Percentiles rank a stretch among this genome's conserved stretches.
Conservation (phyloP, 768 basidiomycete genomes). For the Auriscalpium vulgare region DNA sequence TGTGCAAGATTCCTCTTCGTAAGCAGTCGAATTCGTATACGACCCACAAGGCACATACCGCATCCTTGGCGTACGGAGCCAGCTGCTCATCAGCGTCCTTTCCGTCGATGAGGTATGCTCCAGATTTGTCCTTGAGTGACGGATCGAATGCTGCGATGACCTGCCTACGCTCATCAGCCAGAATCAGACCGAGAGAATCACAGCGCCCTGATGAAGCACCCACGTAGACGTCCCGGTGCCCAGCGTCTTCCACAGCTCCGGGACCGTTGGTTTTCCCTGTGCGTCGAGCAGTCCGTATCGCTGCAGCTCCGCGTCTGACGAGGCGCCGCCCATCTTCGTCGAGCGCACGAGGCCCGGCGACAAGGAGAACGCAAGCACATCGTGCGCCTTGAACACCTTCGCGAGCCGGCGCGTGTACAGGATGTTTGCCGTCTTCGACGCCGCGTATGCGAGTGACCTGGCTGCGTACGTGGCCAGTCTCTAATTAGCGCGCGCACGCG, state of each 20-base stretch:
- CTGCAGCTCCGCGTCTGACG: neutral
- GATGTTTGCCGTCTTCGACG: neutral
- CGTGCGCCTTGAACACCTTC: neutral
- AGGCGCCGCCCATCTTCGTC: neutral
- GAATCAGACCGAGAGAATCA: neutral
- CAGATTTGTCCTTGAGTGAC: neutral
- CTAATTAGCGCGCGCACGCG: neutral
- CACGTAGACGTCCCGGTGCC: neutral
- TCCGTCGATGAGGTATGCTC: neutral
- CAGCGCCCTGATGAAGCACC: neutral
- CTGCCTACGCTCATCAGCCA: neutral
- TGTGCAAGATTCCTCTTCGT: neutral
- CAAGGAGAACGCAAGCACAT: neutral
- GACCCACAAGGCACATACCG: neutral
- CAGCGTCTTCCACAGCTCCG: neutral
- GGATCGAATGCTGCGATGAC: neutral
- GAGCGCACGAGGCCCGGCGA: neutral
- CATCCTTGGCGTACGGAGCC: neutral
- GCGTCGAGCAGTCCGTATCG: neutral
- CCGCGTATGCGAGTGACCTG: neutral
- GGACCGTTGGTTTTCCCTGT: neutral
- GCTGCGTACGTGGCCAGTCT: neutral
- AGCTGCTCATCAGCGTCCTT: neutral
- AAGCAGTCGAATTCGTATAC: too few relatives aligned
- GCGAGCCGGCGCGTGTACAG: neutral